Conservation (phyloP, 2,329 filamentous ascomycete genomes). For the Lachnellula suecica region DNA sequence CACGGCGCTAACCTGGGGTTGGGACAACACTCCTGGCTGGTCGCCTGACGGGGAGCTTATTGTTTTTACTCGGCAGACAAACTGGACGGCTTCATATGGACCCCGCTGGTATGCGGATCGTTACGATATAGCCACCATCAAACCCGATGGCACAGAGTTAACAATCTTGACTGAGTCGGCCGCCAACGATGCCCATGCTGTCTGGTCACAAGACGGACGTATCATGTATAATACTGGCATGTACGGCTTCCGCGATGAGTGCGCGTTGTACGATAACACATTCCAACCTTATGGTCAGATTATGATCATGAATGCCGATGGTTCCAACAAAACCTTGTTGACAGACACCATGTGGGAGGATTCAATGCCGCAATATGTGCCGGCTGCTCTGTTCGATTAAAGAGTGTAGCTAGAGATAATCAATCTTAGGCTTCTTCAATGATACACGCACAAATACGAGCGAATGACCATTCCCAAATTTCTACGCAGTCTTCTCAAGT, state of each 20-base stretch:
- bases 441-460: too few relatives aligned
- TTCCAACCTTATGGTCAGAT: slow-evolving; percentile 47
- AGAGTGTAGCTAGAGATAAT: too few relatives aligned
- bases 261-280: slow-evolving; percentile 40
- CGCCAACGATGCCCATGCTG: slow-evolving; percentile 44
- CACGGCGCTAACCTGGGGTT: slow-evolving; percentile 35
- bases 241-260: slow-evolving; percentile 44
- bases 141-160: slow-evolving; percentile 39
- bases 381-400: too few relatives aligned
- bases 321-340: slow-evolving; percentile 32
- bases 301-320: slow-evolving; percentile 43
- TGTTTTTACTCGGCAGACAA: slow-evolving; percentile 38
- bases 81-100: slow-evolving; percentile 12
- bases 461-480: too few relatives aligned
- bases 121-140: slow-evolving; percentile 42
- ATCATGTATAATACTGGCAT: slow-evolving; percentile 42
- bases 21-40: slow-evolving; percentile 40
- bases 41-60: slow-evolving; percentile 39
- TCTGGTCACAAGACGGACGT: slow-evolving; percentile 41
- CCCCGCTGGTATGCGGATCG: slow-evolving; percentile 12
- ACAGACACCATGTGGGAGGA: slow-evolving; percentile 36
- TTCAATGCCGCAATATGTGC: slow-evolving; percentile 32
- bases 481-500: too few relatives aligned
- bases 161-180: slow-evolving; percentile 33
- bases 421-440: too few relatives aligned